Evolutionary conservation across 2,329 filamentous ascomycete species (phyloP).

Genomic region (Sphaerostilbella broomeana): DNA sequence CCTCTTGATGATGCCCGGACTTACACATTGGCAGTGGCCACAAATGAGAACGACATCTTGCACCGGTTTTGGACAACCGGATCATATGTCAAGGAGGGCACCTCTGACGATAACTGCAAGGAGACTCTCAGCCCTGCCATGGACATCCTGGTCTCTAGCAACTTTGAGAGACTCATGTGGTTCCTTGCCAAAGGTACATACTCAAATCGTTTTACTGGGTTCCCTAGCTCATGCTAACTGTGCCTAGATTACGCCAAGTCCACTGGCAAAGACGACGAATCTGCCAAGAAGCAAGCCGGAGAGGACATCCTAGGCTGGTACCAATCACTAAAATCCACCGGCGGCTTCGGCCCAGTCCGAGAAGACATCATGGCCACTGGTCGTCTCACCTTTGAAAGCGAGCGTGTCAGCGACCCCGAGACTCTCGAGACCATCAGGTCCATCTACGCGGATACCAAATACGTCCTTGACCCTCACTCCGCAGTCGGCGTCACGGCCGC

Average conservation of each 20-base stretch:
- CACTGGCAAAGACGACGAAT: conserved; percentile 56
- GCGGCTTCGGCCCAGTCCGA: conserved; percentile 75
- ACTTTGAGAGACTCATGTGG: conserved; percentile 95
- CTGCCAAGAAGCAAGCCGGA: conserved; percentile 62
- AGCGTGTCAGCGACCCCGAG: conserved; percentile 60
- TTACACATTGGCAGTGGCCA: conserved; percentile 29
- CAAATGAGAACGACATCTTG: conserved; percentile 96
- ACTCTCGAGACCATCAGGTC: conserved; percentile 59
- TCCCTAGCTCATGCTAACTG: conserved; percentile 43
- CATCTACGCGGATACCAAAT: conserved; percentile 55
- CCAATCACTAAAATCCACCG: conserved; percentile 68
- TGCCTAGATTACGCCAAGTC: conserved; percentile 42
- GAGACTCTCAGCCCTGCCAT: conserved; percentile 89
- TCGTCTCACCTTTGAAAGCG: conserved; percentile 70
- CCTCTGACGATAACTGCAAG: conserved; percentile 37
- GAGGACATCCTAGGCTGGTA: conserved; percentile 76
- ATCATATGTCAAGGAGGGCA: conserved; percentile 72
- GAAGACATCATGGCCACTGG: conserved; percentile 64
- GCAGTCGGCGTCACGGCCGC: conserved; percentile 80
- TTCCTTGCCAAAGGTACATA: conserved; percentile 56
- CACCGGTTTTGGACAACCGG: conserved; percentile 92
- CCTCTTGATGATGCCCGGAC: background rate
- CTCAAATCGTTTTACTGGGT: background rate
- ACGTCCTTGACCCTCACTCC: conserved; percentile 89
- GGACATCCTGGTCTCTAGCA: conserved; percentile 95